Base-by-base conservation (phyloP, 2,329 filamentous ascomycete species). In the Sclerotinia borealis region DNA sequence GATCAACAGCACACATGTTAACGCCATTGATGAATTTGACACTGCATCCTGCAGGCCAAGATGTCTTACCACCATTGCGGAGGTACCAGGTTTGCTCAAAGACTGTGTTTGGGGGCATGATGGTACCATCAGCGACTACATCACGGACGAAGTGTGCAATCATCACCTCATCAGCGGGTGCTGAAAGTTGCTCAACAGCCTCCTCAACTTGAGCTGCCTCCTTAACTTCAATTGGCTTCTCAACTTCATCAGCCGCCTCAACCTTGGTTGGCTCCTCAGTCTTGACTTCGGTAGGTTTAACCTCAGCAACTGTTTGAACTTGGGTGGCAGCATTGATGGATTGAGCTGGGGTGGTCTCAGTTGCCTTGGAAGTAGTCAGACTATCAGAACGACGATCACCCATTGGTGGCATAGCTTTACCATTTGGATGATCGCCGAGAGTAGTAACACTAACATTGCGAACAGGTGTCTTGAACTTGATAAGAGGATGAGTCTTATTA, bases 391-490 rank as follows among this genome's bases (percentile, higher is more conserved):
- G 69, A 68, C 64, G 81, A 73, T 96, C 92, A 60, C 92, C 92
- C 83, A 96, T 86, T 43, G 81, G 75, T n/a, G 84, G 82, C 73
- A 90, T 83, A 49, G 77, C 77, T 65, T 85, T 81, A 58, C 89
- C 89, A 69, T 86, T 80, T 64, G 83, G 83, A 70, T 92, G 86
- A 76, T 96, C 91, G 60, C 89, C 89, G 67, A 89, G 82, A 10
- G 93, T 98, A 56, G 87, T 93, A 59, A 99, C 90, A 66, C 85
- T 93, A 41, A 96, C 91, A 69, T 91, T 89, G 69, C 91, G 90
- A 55, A 99, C 89, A 11, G 93, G 90, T 2, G 91, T 96, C 83
- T 92, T 96, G 81, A 99, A 92, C 80, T 96, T 97, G 80, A 99
- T 92, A 70, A 99, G 80, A 34, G 95, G 95, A 72, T 99, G 95